Evolutionary conservation across 202 grass and related monocot species (phyloP).

Genomic region (Dendrocalamus latiflorus): DNA sequence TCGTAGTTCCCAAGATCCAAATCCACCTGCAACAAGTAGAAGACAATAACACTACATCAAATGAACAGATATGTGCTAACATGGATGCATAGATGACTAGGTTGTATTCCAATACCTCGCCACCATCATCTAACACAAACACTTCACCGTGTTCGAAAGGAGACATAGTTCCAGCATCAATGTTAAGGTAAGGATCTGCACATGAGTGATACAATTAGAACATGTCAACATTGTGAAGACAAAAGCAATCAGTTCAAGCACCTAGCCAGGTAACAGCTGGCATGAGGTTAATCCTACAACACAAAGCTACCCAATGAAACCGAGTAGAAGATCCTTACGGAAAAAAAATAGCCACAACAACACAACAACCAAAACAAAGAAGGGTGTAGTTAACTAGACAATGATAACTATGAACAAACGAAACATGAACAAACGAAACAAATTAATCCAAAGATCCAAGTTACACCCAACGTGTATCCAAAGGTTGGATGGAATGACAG

Average conservation of each 20-base stretch:
- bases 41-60: background rate
- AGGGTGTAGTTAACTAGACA: no score
- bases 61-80: background rate
- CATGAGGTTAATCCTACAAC: no score
- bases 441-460: no score
- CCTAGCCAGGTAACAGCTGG: no score
- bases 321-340: no score
- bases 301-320: no score
- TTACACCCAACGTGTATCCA: no score
- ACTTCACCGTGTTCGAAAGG: conserved; percentile 75
- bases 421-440: no score
- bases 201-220: conserved; percentile 24
- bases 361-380: no score
- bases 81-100: background rate
- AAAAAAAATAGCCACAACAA: no score
- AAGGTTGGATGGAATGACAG: no score
- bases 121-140: conserved; percentile 81
- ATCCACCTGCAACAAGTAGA: conserved; percentile 54
- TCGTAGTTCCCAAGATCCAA: conserved; percentile 89
- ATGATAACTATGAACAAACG: no score
- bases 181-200: conserved; percentile 74
- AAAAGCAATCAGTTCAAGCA: conserved; percentile 31
- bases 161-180: conserved; percentile 74
- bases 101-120: conserved; percentile 44
- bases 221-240: conserved; percentile 34